phyloP scores from a whole-genome alignment of 2,329 filamentous ascomycete genomes.

The Alternaria angustiovoidea region DNA sequence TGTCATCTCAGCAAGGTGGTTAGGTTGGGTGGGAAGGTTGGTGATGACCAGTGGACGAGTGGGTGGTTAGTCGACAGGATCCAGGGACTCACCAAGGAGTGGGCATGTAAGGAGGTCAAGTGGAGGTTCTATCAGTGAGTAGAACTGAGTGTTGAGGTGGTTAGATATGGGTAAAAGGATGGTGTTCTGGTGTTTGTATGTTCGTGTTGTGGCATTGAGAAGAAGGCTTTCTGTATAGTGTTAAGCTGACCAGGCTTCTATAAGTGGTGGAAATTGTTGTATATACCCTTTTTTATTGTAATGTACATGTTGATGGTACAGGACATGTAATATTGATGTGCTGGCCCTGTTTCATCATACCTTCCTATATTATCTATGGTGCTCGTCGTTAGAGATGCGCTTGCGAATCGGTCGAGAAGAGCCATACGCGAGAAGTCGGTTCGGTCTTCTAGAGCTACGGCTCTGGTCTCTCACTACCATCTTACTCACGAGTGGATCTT shows the following conservation, averaged over 20 bases:
- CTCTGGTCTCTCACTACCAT: background rate
- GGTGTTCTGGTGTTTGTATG: background rate
- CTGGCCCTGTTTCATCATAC: background rate
- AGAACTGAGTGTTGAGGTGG: background rate
- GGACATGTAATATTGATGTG: too few relatives aligned
- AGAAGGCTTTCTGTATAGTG: background rate
- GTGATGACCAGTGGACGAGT: conserved; percentile 39
- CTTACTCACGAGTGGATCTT: background rate
- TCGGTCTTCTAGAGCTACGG: background rate
- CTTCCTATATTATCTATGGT: fast-evolving
- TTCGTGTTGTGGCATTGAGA: background rate
- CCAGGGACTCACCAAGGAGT: conserved; percentile 23
- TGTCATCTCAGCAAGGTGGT: conserved; percentile 46
- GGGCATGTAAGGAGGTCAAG: conserved; percentile 39
- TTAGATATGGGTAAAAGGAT: background rate
- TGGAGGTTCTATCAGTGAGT: conserved; percentile 41
- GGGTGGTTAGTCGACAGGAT: conserved; percentile 50
- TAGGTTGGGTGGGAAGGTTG: conserved; percentile 35
- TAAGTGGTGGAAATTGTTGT: background rate
- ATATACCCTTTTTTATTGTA: conserved; percentile 8
- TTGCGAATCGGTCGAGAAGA: background rate
- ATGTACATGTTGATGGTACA: background rate
- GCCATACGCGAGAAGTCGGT: background rate
- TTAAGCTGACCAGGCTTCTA: background rate
- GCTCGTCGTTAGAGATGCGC: background rate